A percentile compares a stretch with the other conserved stretches of the same genome.
phyloP scores from a whole-genome alignment of 2,329 filamentous ascomycete species.

The Venturiaceae sp. region DNA sequence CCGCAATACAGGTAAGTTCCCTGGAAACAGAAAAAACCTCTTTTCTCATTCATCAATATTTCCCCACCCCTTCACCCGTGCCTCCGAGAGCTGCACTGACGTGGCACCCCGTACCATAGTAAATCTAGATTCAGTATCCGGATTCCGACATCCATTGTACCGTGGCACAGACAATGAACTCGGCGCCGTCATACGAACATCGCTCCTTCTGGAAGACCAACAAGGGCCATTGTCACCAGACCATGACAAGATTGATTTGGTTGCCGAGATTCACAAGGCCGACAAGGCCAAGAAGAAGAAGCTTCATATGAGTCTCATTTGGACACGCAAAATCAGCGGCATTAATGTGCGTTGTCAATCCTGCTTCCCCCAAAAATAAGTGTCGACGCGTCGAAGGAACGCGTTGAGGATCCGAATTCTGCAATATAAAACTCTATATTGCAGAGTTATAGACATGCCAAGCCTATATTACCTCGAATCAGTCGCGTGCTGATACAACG shows the following conservation, averaged over 20 bases:
- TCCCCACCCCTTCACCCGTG: background rate
- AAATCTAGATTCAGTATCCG: constrained; percentile 44
- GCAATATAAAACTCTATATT: background rate
- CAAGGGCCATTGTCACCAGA: background rate
- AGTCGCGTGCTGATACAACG: background rate
- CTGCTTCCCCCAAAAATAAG: background rate
- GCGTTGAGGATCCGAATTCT: background rate
- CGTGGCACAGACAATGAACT: constrained; percentile 24
- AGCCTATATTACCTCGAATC: background rate
- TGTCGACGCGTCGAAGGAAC: background rate
- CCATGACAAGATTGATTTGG: background rate
- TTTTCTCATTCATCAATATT: background rate
- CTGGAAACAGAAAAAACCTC: background rate
- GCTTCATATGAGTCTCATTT: background rate
- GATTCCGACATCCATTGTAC: constrained; percentile 44
- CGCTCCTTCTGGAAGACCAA: background rate
- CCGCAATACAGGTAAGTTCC: background rate
- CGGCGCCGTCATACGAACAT: background rate
- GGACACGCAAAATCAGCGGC: background rate
- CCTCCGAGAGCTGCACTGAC: background rate
- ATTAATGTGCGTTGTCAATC: background rate
- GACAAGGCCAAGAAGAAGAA: background rate
- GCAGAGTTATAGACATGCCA: background rate
- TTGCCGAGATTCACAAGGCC: background rate
- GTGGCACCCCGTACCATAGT: constrained; percentile 28